Percentiles rank a stretch among this genome's conserved stretches.
These are phyloP conservation scores for Aureobasidium sp. DNA, from an alignment of 2,329 filamentous ascomycete species.

Conservation along the genomic window DNA sequence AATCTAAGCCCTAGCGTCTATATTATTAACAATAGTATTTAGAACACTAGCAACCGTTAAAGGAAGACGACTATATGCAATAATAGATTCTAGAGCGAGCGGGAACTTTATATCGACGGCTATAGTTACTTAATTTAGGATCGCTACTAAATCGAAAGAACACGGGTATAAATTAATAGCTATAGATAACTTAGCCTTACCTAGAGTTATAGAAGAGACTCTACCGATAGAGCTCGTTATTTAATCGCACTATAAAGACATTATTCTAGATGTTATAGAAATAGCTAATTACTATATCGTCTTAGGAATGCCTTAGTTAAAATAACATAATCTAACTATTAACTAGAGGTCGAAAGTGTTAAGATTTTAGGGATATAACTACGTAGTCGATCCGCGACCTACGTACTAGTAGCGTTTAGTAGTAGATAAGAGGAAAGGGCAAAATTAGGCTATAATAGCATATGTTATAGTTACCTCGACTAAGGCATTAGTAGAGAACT, in stretches of 20 bases:
- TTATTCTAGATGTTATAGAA: no score
- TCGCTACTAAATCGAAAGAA: conserved; percentile 14
- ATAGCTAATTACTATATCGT: no score
- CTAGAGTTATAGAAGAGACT: conserved; percentile 17
- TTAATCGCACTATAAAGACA: conserved; percentile 17
- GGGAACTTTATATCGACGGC: conserved; percentile 6
- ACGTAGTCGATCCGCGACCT: conserved; percentile 13
- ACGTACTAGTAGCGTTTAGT: conserved; percentile 8
- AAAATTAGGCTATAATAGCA: conserved; percentile 6
- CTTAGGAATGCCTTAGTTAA: no score
- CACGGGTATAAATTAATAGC: conserved; percentile 17
- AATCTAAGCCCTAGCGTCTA: conserved; percentile 4
- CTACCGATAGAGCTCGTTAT: conserved; percentile 16
- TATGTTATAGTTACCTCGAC: neutral
- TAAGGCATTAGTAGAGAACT: neutral
- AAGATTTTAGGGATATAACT: no score
- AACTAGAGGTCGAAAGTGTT: no score
- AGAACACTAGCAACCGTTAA: neutral
- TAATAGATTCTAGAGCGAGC: conserved; percentile 6
- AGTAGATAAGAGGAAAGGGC: conserved; percentile 18
- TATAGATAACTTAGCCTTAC: conserved; percentile 17
- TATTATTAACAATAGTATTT: neutral
- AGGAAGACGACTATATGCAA: conserved; percentile 2
- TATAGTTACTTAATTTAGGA: neutral
- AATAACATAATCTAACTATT: no score